Percentiles rank a stretch among this genome's conserved stretches.
These are phyloP conservation scores for Geotrichum macrosporum DNA, from an alignment of 1,139 yeast species.

Conservation along the genomic window DNA sequence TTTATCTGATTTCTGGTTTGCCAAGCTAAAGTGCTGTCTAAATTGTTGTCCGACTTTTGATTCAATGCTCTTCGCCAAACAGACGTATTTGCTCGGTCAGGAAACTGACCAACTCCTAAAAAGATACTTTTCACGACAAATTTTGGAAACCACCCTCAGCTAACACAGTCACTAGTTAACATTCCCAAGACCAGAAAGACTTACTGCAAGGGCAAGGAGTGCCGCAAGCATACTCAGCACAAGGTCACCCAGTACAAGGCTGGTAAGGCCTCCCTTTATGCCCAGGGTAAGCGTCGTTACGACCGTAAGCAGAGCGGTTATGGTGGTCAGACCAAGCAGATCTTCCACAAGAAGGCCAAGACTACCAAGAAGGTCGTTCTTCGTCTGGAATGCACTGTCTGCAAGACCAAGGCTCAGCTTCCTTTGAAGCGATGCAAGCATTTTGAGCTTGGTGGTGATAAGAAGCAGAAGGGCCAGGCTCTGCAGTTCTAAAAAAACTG, in stretches of 20 bases:
- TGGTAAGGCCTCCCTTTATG: slow-evolving; percentile 98
- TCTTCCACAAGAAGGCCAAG: slow-evolving; percentile 99
- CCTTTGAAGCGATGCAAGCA: slow-evolving; percentile 99
- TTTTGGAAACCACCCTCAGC: no score
- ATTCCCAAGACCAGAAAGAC: slow-evolving; percentile 99
- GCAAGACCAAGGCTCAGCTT: slow-evolving; percentile 99
- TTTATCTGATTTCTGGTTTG: no score
- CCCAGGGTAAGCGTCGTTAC: slow-evolving; percentile 99
- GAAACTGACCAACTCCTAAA: neutral
- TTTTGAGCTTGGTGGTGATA: slow-evolving; percentile 99
- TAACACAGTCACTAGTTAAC: slow-evolving; percentile 60
- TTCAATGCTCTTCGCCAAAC: no score
- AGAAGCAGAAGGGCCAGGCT: slow-evolving; percentile 98
- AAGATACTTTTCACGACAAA: neutral
- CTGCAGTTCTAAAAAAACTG: slow-evolving; percentile 12
- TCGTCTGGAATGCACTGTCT: slow-evolving; percentile 96
- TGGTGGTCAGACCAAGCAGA: slow-evolving; percentile 99
- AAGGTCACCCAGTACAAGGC: slow-evolving; percentile 99
- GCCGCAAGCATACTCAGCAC: slow-evolving; percentile 99
- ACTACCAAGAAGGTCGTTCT: slow-evolving; percentile 99
- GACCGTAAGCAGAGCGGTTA: slow-evolving; percentile 99
- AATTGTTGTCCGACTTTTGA: neutral
- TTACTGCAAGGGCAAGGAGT: slow-evolving; percentile 98
- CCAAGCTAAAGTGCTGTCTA: neutral
- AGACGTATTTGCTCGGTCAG: no score